Percentiles rank a stretch among this genome's conserved stretches.
phyloP scores from a whole-genome alignment of 495 filamentous ascomycete species.

The Xylaria grammica region DNA sequence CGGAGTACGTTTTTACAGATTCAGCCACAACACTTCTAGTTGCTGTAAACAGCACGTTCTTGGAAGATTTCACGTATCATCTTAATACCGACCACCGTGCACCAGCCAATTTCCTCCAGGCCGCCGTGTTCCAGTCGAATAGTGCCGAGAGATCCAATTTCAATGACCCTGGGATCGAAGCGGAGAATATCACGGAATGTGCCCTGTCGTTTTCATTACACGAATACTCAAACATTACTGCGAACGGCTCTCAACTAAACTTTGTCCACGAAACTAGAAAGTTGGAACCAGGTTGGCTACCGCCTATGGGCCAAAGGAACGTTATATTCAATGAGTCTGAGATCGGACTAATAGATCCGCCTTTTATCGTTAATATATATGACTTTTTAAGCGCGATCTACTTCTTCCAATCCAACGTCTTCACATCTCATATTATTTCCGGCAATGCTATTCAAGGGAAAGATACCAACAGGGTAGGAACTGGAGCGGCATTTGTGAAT shows the following conservation, averaged over 20 bases:
- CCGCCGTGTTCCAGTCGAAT: neutral
- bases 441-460: neutral
- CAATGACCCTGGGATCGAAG: neutral
- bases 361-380: neutral
- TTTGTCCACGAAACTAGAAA: neutral
- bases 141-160: neutral
- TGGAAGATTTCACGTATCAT: neutral
- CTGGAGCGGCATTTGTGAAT: neutral
- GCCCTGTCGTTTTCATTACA: neutral
- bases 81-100: too few species aligned
- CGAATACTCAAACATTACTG: neutral
- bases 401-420: slow-evolving; percentile 3
- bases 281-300: neutral
- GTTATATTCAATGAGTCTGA: neutral
- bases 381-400: neutral
- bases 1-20: neutral
- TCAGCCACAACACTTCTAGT: slow-evolving; percentile 7
- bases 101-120: neutral
- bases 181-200: slow-evolving; percentile 10
- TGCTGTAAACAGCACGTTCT: neutral
- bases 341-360: slow-evolving; percentile 5
- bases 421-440: neutral
- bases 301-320: neutral
- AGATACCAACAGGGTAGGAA: neutral
- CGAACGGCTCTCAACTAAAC: neutral